Evolutionary conservation across 2,329 filamentous ascomycete genomes (phyloP).

Genomic region (Rachicladosporium sp.): DNA sequence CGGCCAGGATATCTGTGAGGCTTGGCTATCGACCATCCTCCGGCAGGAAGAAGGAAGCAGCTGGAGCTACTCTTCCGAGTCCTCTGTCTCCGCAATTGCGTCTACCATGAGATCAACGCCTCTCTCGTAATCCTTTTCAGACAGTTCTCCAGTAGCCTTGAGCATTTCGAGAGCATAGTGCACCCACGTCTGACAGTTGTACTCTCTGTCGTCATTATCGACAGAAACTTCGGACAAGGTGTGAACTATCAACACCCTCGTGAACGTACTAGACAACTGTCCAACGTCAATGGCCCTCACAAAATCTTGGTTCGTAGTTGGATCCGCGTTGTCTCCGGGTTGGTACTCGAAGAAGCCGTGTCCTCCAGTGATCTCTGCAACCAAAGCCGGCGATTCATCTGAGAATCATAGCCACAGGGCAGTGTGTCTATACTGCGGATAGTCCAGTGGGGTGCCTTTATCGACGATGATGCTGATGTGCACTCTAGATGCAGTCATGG

Average conservation of each 20-base stretch:
- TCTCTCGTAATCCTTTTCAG: conserved; percentile 1
- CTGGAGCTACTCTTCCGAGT: conserved; percentile 2
- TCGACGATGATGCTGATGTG: conserved; percentile 5
- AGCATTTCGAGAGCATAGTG: conserved; percentile 5
- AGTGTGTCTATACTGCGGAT: conserved; percentile 7
- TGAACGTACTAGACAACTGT: not conserved
- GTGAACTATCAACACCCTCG: not conserved
- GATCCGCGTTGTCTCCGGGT: not conserved
- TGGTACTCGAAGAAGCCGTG: conserved; percentile 6
- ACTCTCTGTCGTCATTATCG: conserved; percentile 6
- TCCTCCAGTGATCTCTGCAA: conserved; percentile 3
- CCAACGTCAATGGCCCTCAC: conserved; percentile 6
- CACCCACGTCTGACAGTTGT: conserved; percentile 8
- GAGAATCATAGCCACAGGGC: conserved; percentile 7
- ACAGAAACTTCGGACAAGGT: conserved; percentile 5
- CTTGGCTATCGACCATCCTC: no score
- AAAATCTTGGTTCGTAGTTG: not conserved
- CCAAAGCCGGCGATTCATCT: conserved; percentile 1
- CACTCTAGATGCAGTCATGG: not conserved
- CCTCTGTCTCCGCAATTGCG: conserved; percentile 3
- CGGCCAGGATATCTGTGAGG: no score
- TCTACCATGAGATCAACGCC: conserved; percentile 9
- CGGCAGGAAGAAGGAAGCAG: no score
- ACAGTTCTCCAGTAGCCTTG: not conserved
- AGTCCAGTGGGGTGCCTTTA: conserved; percentile 6